Evolutionary conservation across 176 grass and related monocot genomes (phyloP).

Genomic region (bread wheat (Triticum aestivum)): IWGSC_CS_RefSeq_v2.1 NC_057806.1:637164881-637165380

Average conservation of each 20-base stretch:
- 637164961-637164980: slow-evolving; percentile 29
- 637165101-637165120: slow-evolving; percentile 32
- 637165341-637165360: no score
- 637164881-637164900: not conserved
- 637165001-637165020: slow-evolving; percentile 23
- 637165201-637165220: slow-evolving; percentile 32
- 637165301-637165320: no score
- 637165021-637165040: not conserved
- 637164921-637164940: slow-evolving; percentile 29
- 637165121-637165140: not conserved
- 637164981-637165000: slow-evolving; percentile 36
- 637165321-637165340: no score
- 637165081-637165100: slow-evolving; percentile 10
- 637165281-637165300: no score
- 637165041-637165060: slow-evolving; percentile 10
- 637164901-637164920: not conserved
- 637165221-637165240: not conserved
- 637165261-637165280: not conserved
- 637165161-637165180: not conserved
- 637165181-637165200: not conserved
- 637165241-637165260: slow-evolving; percentile 11
- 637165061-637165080: not conserved
- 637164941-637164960: slow-evolving; percentile 32
- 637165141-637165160: not conserved
- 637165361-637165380: no score